Base-by-base conservation (phyloP, 1,284 basidiomycete genomes). In the Trichosporon coremiiforme region DNA sequence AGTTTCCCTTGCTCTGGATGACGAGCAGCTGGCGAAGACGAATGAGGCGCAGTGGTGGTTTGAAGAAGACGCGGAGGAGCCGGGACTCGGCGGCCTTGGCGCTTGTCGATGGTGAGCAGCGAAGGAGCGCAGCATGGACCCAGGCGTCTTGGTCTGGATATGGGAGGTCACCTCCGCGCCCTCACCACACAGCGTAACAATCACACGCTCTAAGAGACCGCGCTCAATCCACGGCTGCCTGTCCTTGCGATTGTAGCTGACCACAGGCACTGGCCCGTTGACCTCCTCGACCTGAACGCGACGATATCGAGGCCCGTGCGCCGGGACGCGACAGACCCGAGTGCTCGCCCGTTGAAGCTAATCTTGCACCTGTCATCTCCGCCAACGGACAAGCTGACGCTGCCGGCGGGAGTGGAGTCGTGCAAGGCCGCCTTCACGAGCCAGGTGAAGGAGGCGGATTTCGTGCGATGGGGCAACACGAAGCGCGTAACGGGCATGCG, bases 391-490 rank as follows among this genome's bases (percentile, higher is more conserved):
- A 93, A 91, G 79, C 87, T 95, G 17, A 86, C 94, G n/a, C 83
- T 94, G 17, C 86, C 91, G 0, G 90, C 92, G 7, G 89, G 87
- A 66, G 84, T 90, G 15, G 94, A 96, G 68, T 87, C 91, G 15
- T 94, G 93, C 85, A 93, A 94, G 78, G 90, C 91, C 71, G 90
- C 91, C 2, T 98, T 94, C 80, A 94, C 97, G 90, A 92, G 92
- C 7, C 92, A 95, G 80, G 84, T 96, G 64, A 97, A 97, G 78
- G 95, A 98, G 82, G 94, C 93, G 0, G 95, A 98, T 80, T 96
- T 95, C 79, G 89, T 96, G 67, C 86, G 95, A 66, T 97, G 94
- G 93, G 93, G 95, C 1, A 96, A 91, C 83, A 95, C 93, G 20
- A 92, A 93, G 80, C 88, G 93, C 36, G 94, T 97, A 84, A 96